Evolutionary conservation across 2,329 filamentous ascomycete species (phyloP), one percentile per base, ranked within the genome.

Genomic region (Pseudogymnoascus sp.): DNA sequence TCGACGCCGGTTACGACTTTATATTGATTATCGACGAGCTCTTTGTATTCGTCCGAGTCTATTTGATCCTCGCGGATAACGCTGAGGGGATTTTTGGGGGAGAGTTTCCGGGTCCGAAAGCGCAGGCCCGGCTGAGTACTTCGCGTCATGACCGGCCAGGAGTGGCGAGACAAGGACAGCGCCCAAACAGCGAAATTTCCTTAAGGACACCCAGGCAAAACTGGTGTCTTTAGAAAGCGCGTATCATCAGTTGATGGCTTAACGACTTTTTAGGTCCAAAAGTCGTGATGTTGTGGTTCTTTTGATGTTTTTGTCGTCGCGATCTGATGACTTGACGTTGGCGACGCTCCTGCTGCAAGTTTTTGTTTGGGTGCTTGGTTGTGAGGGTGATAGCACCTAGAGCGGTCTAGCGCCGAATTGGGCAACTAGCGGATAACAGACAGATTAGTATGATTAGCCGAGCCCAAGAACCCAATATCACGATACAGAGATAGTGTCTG

Each of bases 1-100:
- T 99, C 95, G 71, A 99, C 95, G 78, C 95, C 95, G 69, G 93
- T 97, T 75, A 95, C 92, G 75, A 97, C 91, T 73, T 88, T 91
- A 79, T 82, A 86, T 80, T 85, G 88, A 70, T 89, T 89, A 75
- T 93, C 87, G 72, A 90, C 85, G 69, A 71, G 70, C 63, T 87
- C 85, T 78, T 96, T 91, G 77, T 97, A 96, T 77, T 92, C 86
- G 73, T 82, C 84, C 74, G 88, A 83, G 74, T 97, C 92, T 78
- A 97, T 89, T 75, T 97, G 90, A 77, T 91, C 84, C 79, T 97
- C 93, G 76, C 89, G 86, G 73, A 97, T 84, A 71, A 99, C 68
- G 23, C 64, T 67, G 66, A 73, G 72, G 5, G 64, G 65, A 15
- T 62, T 47, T 60, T 40, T 67, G 68, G 38, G 64, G 64, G 66